phyloP scores from a whole-genome alignment of 495 filamentous ascomycete species.

The Trichocladium antarcticum region DNA sequence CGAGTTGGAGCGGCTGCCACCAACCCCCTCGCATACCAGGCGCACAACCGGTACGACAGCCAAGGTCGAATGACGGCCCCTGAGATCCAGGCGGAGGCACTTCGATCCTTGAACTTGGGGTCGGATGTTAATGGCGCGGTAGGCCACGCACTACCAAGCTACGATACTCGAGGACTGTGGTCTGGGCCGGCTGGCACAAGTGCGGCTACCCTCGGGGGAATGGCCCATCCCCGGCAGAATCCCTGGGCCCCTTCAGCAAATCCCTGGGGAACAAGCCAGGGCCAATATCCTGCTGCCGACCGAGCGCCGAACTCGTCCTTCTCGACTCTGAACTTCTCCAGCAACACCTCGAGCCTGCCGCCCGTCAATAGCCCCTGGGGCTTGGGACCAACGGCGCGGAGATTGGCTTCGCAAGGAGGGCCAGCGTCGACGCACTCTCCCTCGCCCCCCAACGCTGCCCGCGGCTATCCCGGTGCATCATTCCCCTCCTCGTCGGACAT shows the following conservation, averaged over 20 bases:
- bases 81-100: background rate
- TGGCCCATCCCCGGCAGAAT: background rate
- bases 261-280: conserved; percentile 3
- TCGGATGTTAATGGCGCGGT: background rate
- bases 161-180: conserved; percentile 6
- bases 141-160: background rate
- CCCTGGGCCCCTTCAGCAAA: conserved; percentile 5
- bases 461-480: background rate
- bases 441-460: background rate
- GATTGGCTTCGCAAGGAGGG: conserved; percentile 1
- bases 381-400: conserved; percentile 7
- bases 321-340: conserved; percentile 16
- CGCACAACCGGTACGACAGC: background rate
- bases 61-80: background rate
- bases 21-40: conserved; percentile 5
- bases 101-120: background rate
- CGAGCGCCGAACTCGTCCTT: conserved; percentile 13
- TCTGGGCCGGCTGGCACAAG: background rate
- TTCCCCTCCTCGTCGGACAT: background rate
- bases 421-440: too few species aligned
- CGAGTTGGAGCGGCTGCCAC: background rate
- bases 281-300: background rate
- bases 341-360: conserved; percentile 17
- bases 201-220: too few species aligned
- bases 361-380: conserved; percentile 24